Conservation (phyloP, 2,329 filamentous ascomycete species). For the Leptographium lundbergii region DNA sequence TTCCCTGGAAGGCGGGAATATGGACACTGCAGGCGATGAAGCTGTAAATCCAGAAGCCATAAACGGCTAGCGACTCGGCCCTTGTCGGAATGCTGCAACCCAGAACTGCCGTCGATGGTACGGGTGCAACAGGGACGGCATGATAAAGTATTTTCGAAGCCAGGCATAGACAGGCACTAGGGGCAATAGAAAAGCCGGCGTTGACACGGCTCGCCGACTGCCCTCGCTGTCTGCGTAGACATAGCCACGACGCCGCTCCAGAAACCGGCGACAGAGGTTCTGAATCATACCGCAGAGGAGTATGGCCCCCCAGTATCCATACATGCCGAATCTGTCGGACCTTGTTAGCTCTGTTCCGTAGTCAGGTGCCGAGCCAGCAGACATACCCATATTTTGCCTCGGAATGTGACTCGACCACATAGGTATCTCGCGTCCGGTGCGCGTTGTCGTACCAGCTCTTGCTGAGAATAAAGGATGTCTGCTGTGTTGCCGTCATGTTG, state of each 20-base stretch:
- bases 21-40: too few species aligned
- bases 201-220: not conserved
- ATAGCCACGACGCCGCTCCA: not conserved
- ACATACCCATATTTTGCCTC: not conserved
- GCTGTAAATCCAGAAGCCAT: too few species aligned
- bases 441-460: not conserved
- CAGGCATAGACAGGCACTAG: not conserved
- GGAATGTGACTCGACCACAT: not conserved
- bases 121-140: not conserved
- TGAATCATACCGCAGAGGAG: slow-evolving; percentile 3
- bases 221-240: not conserved
- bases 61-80: too few species aligned
- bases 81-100: slow-evolving; percentile 7
- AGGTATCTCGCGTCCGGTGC: not conserved
- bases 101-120: slow-evolving; percentile 1
- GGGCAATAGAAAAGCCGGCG: not conserved
- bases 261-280: not conserved
- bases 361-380: not conserved
- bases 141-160: not conserved
- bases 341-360: not conserved
- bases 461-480: not conserved
- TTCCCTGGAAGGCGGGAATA: too few species aligned
- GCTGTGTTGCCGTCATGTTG: not conserved
- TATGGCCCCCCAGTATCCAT: slow-evolving; percentile 4
- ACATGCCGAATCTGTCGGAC: not conserved